Evolutionary conservation across 768 basidiomycete species (phyloP), one percentile per base, ranked within the genome.

Genomic region (Butyriboletus loyo): DNA sequence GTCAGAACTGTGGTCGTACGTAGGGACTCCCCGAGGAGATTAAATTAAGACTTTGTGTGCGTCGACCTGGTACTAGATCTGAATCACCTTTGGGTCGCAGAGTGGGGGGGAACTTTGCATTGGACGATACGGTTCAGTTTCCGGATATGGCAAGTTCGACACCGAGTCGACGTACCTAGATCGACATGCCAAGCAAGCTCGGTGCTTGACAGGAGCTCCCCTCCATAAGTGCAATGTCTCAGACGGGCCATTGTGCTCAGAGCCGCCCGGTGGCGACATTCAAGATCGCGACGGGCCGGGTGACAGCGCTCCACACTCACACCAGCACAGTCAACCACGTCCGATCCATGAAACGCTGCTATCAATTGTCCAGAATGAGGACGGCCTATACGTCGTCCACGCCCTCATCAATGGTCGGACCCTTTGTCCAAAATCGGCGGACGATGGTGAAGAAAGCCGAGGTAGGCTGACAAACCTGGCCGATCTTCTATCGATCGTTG

Each of bases 131-230:
- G 42, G 17, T 35, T 46, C 24, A 31, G 22, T 35, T 51, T 28
- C 56, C 37, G 8, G 13, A 32, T 52, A 52, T 35, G 59, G 58
- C 13, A 59, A 41, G 14, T 37, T 52, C 36, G 54, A 45, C 27
- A 36, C 22, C 59, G 54, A 59, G 49, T 31, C 19, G 45, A n/a
- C 8, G 46, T 44, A 42, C 44, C 56, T 54, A 21, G 37, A 25
- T 39, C 27, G n/a, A 27, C 19, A 27, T 19, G 36, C 54, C 31
- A 32, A 51, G 27, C 1, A 10, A 30, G 22, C 38, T 40, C 37
- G 47, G 42, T 27, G 5, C 19, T 49, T 15, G 28, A 49, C 19
- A 50, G 50, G 47, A 36, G 50, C 22, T 5, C 2, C 21, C 38
- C 15, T 27, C 3, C 15, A 8, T 17, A 2, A 3, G 35, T 36